Evolutionary conservation across 2,329 filamentous ascomycete species (phyloP), one percentile per base, ranked within the genome.

Genomic region (Ophiostoma himal-ulmi): DNA sequence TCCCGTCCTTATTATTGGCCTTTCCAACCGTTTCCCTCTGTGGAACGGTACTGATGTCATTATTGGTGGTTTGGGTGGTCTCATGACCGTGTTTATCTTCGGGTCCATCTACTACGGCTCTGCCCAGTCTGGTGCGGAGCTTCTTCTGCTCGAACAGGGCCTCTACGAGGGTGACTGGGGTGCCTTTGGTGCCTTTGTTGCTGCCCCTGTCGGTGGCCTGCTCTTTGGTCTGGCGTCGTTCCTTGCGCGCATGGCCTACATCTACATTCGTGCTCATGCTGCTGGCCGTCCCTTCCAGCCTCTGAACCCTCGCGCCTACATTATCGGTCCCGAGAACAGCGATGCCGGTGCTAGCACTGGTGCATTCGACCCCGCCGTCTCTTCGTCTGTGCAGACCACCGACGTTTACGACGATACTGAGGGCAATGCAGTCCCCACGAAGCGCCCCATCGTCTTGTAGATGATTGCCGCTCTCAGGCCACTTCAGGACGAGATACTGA

Each of bases 31-130:
- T 64, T 81, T 81, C 76, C 91, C 91, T 80, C 93, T 87, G 83
- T 92, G 91, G 88, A 86, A 88, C 62, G 92, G 92, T 20, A 91
- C 92, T 75, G 92, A 95, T 79, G 91, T 94, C 37, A 87, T 95
- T 20, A 84, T 90, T 39, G 92, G 91, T 70, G 90, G 91, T 0
- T 82, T 94, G 0, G 92, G 92, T 11, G 92, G 92, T 22, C 87
- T 95, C 69, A 78, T 95, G 30, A 89, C 89, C 13, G 90, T 95
- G 73, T 95, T 94, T 81, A 84, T 94, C 75, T 95, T 94, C 74
- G 92, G 92, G 5, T 83, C 89, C 17, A 85, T 93, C 72, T 95
- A 94, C 82, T 94, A 91, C 77, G 90, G 89, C 66, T 84, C 88
- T 76, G 88, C 86, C 1, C 77, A 83, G 69, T 76, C 83, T 7